Evolutionary conservation across 1,284 basidiomycete species (phyloP), one percentile per base, ranked within the genome.

Genomic region (Tetrapyrgos nigripes): DNA sequence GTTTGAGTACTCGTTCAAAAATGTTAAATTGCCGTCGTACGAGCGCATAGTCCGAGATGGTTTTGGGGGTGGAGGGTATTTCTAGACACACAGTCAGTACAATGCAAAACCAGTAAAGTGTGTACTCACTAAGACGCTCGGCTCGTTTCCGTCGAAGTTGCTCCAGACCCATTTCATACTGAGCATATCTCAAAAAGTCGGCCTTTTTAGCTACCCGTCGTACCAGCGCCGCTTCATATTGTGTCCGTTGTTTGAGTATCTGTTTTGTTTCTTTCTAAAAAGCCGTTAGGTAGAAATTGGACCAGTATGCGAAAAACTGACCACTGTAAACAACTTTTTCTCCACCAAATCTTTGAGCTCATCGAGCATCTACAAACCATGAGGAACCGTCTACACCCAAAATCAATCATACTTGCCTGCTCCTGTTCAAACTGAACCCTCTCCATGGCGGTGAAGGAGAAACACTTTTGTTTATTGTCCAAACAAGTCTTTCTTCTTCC

Each of bases 321-420:
- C 94, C 76, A 90, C 84, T 1, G 92, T 88, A 74, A 99, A 98
- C 58, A 98, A 78, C 61, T 86, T 86, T 76, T 92, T 94, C 67
- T 95, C 87, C 64, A 93, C 88, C 24, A 98, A 83, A 76, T 97
- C 94, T 77, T 95, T 96, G 68, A 98, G 91, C 87, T 98, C 96
- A 57, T 92, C 87, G 83, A 97, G 91, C 85, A 96, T 96, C 87
- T 91, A 66, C 29, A 55, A 56, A 35, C 6, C 27, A 28, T n/a
- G 21, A 49, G 50, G 11, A 10, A 1, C 27, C 31, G 4, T 43
- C 19, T 6, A 49, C 27, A 33, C 40, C 19, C 10, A 26, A 49
- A 2, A 19, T 23, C 23, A 29, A 3, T 5, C 45, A 37, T 14
- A 65, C 77, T 57, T 59, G 82, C 87, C 80, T 94, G 89, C 88